phyloP scores from a whole-genome alignment of 2,329 filamentous ascomycete species.

The Aspergillus sp. region DNA sequence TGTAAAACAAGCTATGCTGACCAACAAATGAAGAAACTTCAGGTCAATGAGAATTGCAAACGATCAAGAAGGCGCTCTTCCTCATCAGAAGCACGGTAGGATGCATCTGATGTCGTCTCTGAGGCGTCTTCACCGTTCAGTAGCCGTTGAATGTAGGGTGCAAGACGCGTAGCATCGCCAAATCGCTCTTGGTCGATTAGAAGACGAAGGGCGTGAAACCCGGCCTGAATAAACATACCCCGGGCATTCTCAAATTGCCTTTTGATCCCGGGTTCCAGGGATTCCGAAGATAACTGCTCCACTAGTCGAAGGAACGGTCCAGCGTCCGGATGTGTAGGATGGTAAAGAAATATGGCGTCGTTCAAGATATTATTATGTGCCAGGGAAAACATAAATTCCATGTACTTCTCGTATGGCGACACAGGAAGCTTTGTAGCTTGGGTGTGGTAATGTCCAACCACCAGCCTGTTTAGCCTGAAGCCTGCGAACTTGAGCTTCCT shows the following conservation, averaged over 20 bases:
- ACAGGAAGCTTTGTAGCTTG: constrained; percentile 18
- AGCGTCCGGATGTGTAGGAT: constrained; percentile 31
- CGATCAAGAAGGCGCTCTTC: constrained; percentile 20
- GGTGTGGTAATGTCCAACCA: constrained; percentile 13
- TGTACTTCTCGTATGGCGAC: constrained; percentile 28
- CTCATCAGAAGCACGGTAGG: constrained; percentile 12
- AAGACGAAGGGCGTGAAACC: constrained; percentile 34
- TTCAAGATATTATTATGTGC: constrained; percentile 18
- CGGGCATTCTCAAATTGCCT: constrained; percentile 14
- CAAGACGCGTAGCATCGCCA: constrained; percentile 23
- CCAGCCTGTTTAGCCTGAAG: constrained; percentile 18
- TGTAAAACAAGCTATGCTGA: neutral
- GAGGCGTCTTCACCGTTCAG: constrained; percentile 18
- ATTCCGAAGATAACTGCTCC: constrained; percentile 3
- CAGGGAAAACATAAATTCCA: constrained; percentile 16
- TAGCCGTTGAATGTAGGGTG: constrained; percentile 24
- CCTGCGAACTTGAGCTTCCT: constrained; percentile 18
- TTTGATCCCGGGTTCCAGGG: constrained; percentile 13
- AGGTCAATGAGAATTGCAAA: constrained; percentile 17
- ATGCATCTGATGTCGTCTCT: constrained; percentile 8
- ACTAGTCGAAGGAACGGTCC: constrained; percentile 24
- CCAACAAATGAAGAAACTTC: neutral
- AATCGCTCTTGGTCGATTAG: constrained; percentile 26
- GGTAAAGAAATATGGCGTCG: constrained; percentile 29
- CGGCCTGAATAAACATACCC: constrained; percentile 25